Evolutionary conservation across 176 grass and related monocot genomes (phyloP).

Genomic region (Cenchrus purpureus): DNA sequence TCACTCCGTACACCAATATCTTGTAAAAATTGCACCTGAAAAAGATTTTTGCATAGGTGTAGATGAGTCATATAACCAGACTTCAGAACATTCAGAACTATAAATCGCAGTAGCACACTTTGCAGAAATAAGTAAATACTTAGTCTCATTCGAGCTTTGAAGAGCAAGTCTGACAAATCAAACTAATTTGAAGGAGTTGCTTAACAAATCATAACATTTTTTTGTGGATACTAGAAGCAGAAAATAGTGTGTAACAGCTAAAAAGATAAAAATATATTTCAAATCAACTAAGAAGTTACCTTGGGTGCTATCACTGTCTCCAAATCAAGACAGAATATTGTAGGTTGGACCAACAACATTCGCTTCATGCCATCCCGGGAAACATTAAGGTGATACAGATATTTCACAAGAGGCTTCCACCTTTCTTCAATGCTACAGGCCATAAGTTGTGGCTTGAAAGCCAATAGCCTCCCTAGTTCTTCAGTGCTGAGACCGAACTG

Average conservation of each 20-base stretch:
- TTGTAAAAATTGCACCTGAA: constrained; percentile 84
- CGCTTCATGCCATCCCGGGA: constrained; percentile 84
- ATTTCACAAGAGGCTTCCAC: constrained; percentile 91
- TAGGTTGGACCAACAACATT: constrained; percentile 81
- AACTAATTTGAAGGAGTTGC: background rate
- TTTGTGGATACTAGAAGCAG: background rate
- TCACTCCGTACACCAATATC: constrained; percentile 92
- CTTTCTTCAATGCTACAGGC: constrained; percentile 93
- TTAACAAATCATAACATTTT: background rate
- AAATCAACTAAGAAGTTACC: constrained; percentile 47
- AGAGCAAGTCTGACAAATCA: background rate
- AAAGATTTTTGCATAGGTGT: constrained; percentile 14
- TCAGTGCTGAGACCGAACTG: constrained; percentile 74
- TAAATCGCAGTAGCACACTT: constrained; percentile 7
- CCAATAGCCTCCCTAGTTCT: constrained; percentile 73
- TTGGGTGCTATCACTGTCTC: constrained; percentile 90
- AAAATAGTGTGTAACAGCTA: background rate
- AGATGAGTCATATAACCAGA: constrained; percentile 18
- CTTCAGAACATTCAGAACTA: background rate
- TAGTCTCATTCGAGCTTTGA: background rate
- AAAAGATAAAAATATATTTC: constrained; percentile 8
- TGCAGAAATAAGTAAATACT: constrained; percentile 7
- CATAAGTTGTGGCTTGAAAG: constrained; percentile 94
- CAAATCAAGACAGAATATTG: constrained; percentile 94
- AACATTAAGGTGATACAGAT: constrained; percentile 85